Base-by-base conservation (phyloP, 306 rosid genomes). In the Hylodesmum podocarpum region DNA sequence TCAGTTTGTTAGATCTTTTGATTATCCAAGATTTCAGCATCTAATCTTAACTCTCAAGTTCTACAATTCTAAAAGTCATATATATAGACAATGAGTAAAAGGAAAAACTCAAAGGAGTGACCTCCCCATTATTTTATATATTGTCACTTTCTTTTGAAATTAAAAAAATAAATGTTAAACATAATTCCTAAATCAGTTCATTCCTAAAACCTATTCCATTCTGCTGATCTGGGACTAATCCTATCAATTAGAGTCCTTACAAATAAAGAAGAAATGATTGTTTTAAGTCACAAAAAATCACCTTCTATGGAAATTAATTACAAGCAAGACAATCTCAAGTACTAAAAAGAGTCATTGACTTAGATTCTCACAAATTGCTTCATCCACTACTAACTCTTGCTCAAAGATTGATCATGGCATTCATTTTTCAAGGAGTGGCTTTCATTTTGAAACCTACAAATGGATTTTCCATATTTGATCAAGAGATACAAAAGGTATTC, bases 401-500 rank as follows among this genome's bases (percentile, higher is more conserved):
- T 70, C 62, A 43, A 70, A 27, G 78, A 46, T 47, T 72, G 79
- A 50, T 21, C 49, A 33, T 37, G 72, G 24, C 67, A 27, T 41
- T 66, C 78, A 14, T 40, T 72, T 58, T 11, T 61, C 61, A 14
- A 8, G 50, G 59, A 37, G 31, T 55, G 40, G 43, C 36, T 46
- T 18, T 40, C 81, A 71, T 33, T 50, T 53, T 78, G 76, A 71
- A 53, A 11, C 54, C 54, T 72, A 33, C 55, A 49, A 59, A 86
- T 63, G 29, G 33, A 21, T 33, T 78, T 54, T 46, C 79, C 71
- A 69, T 90, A 74, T 55, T 85, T 88, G 51, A 73, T 81, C 84
- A 86, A 82, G 66, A 88, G 82, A 79, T 81, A 67, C 2, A 73
- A 22, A 16, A 90, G 72, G 69, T 83, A 88, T 54, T 40, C 71